A percentile compares a stretch with the other conserved stretches of the same genome.
These are phyloP conservation scores for Trametes versicolor DNA, from an alignment of 1,284 basidiomycete genomes.

Conservation along the genomic window DNA sequence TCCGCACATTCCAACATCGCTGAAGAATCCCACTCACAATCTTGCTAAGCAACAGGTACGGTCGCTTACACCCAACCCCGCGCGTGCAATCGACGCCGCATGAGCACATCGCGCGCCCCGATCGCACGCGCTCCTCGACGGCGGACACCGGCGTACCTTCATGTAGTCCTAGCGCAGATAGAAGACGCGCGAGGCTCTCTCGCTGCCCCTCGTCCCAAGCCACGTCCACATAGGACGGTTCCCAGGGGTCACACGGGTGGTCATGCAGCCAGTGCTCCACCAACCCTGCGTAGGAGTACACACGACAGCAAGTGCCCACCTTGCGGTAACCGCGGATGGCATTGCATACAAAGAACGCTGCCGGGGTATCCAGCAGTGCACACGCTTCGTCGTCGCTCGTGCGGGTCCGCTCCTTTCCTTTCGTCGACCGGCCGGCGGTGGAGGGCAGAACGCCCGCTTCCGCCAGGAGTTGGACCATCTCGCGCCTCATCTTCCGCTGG, in stretches of 20 bases:
- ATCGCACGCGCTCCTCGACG: not conserved
- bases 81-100: not conserved
- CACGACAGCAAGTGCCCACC: not conserved
- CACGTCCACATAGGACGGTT: not conserved
- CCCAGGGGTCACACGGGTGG: not conserved
- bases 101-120: constrained; percentile 2
- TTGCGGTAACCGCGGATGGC: not conserved
- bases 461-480: not conserved
- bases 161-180: not conserved
- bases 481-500: not conserved
- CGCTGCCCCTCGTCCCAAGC: not conserved
- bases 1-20: not conserved
- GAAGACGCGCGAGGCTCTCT: not conserved
- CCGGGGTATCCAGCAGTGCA: not conserved
- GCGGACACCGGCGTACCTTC: not conserved
- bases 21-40: not conserved
- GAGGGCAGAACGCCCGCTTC: not conserved
- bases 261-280: not conserved
- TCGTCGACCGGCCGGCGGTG: not conserved
- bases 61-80: not conserved
- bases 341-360: not conserved
- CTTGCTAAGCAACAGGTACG: not conserved
- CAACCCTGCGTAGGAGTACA: not conserved
- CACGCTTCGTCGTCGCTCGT: not conserved
- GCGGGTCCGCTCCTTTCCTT: not conserved